Evolutionary conservation across 768 basidiomycete species (phyloP), one percentile per base, ranked within the genome.

Genomic region (Imleria badia): DNA sequence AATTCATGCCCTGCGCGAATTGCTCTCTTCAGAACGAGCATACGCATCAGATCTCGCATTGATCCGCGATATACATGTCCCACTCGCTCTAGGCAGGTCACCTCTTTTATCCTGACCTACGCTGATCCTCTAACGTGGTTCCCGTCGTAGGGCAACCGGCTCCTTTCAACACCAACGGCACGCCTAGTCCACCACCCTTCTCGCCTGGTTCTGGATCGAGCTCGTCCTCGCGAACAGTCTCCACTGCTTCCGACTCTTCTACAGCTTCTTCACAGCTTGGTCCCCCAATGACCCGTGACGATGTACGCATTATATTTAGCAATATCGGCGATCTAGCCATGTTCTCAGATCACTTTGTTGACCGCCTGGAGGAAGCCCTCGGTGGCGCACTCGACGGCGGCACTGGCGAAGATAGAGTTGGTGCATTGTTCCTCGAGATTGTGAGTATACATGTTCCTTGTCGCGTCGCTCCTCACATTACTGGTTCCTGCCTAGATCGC

Each of bases 41-140:
- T 92, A 92, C 69, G 86, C 91, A 13, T 84, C 84, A n/a, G 91
- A 93, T 75, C 76, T 94, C 26, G 86, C 85, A 15, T 75, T 92
- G 50, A 83, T 93, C 58, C 78, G 85, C 49, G 85, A 89, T 56
- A 79, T 92, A 23, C 86, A 93, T 61, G 84, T 92, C 38, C 89
- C 89, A 7, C 71, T 91, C 48, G 91, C 90, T 43, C 75, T 87
- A 63, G 90, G 91, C 82, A 72, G 58, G 80, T 77, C 38, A 13
- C 51, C 58, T 51, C 42, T 54, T 48, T 57, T 34, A 41, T 50
- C n/a, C 5, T 34, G 6, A 11, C 5, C 33, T 23, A 19, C 46
- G 51, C 55, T 55, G 34, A 46, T 53, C 48, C 52, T 49, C 60
- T 58, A 31, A 61, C 49, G 2, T 45, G 48, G 5, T 47, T 45